phyloP scores from a whole-genome alignment of 495 filamentous ascomycete genomes.

The Chaetomium fimeti region DNA sequence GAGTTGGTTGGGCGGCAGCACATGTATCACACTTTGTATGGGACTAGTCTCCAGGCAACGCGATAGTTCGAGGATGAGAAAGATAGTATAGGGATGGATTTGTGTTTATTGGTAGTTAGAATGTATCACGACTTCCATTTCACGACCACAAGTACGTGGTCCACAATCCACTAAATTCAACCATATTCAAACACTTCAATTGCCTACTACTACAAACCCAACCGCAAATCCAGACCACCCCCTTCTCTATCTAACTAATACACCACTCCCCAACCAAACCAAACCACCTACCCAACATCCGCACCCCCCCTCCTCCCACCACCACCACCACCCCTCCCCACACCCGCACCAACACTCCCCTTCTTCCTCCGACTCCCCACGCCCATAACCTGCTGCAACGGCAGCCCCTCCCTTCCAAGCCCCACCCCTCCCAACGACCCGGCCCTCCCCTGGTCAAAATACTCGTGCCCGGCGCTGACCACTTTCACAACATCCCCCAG shows the following conservation, averaged over 20 bases:
- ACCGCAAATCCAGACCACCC: neutral
- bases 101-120: too few species aligned
- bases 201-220: too few species aligned
- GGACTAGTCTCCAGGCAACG: too few species aligned
- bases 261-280: neutral
- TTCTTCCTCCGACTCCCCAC: slow-evolving; percentile 34
- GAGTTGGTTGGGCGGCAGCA: too few species aligned
- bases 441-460: slow-evolving; percentile 39
- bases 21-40: too few species aligned
- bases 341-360: neutral
- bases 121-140: too few species aligned
- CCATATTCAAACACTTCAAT: too few species aligned
- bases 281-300: neutral
- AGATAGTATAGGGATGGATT: too few species aligned
- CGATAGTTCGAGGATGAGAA: too few species aligned
- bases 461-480: slow-evolving; percentile 59
- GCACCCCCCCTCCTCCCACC: neutral
- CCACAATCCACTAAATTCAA: too few species aligned
- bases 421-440: slow-evolving; percentile 23
- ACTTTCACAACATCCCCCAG: slow-evolving; percentile 68
- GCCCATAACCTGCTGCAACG: slow-evolving; percentile 20
- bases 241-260: neutral
- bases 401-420: slow-evolving; percentile 27
- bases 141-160: too few species aligned
- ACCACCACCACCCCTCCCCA: neutral